These are phyloP conservation scores for Pterulicium gracile DNA, from an alignment of 1,284 basidiomycete genomes.

Conservation along the genomic window DNA sequence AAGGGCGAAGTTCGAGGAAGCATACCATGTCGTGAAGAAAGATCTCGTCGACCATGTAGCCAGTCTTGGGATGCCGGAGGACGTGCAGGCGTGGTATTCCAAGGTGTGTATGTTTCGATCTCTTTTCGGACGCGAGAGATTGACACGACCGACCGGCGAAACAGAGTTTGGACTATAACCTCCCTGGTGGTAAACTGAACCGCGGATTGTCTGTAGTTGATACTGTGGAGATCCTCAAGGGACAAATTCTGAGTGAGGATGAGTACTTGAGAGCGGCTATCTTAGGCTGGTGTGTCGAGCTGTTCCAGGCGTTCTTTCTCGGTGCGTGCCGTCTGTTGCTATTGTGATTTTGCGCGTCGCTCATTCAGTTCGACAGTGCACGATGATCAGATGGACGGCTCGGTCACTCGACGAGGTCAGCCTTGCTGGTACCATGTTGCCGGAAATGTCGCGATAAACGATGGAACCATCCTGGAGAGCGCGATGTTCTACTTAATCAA, in stretches of 20 bases:
- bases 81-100: not conserved
- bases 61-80: not conserved
- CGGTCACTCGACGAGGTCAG: conserved; percentile 91
- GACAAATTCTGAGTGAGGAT: conserved; percentile 54
- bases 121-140: not conserved
- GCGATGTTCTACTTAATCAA: conserved; percentile 91
- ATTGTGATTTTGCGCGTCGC: not conserved
- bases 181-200: conserved; percentile 94
- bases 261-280: conserved; percentile 89
- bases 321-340: not conserved
- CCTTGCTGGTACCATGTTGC: conserved; percentile 93
- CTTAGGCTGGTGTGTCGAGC: conserved; percentile 93
- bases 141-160: conserved; percentile 2
- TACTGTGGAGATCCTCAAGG: conserved; percentile 83
- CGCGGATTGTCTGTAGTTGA: conserved; percentile 93
- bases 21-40: not conserved
- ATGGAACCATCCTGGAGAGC: conserved; percentile 92
- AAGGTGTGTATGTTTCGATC: not conserved
- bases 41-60: not conserved
- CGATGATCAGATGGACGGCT: conserved; percentile 97
- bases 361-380: conserved; percentile 57
- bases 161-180: conserved; percentile 90
- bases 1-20: conserved; percentile 1
- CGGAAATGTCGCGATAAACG: conserved; percentile 90
- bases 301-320: conserved; percentile 96